A percentile compares a stretch with the other conserved stretches of the same genome.
Evolutionary conservation across 225 moss, liverwort and hornwort species (phyloP).

Genomic region (Bryum argenteum): DNA sequence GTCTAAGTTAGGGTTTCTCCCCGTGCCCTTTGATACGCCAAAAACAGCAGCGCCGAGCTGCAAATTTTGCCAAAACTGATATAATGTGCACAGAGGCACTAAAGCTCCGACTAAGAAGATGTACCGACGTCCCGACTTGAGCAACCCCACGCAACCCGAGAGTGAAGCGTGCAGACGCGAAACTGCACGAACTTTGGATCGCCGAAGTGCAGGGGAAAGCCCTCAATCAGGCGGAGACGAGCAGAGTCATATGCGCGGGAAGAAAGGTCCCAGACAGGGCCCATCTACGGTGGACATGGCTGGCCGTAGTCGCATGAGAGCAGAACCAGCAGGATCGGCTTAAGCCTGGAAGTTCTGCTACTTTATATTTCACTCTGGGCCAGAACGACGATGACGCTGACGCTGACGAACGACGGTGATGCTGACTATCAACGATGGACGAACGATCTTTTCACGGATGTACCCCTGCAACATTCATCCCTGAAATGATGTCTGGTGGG

Average conservation of each 20-base stretch:
- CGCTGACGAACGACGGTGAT: too few species aligned
- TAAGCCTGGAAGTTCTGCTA: background rate
- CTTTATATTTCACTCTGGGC: slow-evolving; percentile 6
- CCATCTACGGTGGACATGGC: background rate
- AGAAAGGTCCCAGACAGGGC: background rate
- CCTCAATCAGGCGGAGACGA: background rate
- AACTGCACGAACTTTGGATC: background rate
- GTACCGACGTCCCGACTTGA: background rate
- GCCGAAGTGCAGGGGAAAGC: background rate
- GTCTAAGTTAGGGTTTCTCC: slow-evolving; percentile 7
- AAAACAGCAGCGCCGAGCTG: background rate
- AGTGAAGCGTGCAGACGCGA: background rate
- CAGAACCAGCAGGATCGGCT: too few species aligned
- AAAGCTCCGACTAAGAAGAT: background rate
- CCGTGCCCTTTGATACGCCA: background rate
- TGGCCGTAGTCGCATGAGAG: too few species aligned
- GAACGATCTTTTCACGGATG: too few species aligned
- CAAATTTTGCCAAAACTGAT: background rate
- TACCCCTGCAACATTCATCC: too few species aligned
- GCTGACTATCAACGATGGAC: too few species aligned
- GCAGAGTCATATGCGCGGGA: background rate
- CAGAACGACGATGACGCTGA: background rate
- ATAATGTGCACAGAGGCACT: background rate
- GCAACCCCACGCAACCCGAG: background rate
- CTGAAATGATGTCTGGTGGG: too few species aligned